Conservation (phyloP, 805 yeast species). For the Candida orba region DNA sequence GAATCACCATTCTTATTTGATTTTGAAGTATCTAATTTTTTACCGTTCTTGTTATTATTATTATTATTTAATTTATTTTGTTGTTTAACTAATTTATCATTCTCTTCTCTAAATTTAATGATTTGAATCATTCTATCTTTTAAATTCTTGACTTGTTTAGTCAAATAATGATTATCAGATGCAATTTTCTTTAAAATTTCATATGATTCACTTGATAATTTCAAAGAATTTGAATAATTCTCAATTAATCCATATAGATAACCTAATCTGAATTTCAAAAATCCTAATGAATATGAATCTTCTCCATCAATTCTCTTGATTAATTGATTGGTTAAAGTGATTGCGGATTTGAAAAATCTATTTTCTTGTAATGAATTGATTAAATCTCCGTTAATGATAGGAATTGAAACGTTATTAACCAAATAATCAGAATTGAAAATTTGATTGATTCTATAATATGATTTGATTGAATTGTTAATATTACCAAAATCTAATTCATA, state of each 20-base stretch:
- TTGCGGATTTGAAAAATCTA: constrained; percentile 41
- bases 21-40: no score
- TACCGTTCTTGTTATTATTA: constrained; percentile 14
- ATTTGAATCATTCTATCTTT: constrained; percentile 46
- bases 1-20: constrained; percentile 11
- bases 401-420: constrained; percentile 56
- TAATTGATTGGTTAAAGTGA: constrained; percentile 44
- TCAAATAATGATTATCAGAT: constrained; percentile 61
- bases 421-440: constrained; percentile 51
- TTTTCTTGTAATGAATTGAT: constrained; percentile 51
- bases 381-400: constrained; percentile 55
- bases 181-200: constrained; percentile 46
- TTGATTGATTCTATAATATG: constrained; percentile 52
- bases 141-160: constrained; percentile 65
- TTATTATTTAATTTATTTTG: constrained; percentile 20
- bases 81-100: constrained; percentile 34
- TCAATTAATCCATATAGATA: constrained; percentile 47
- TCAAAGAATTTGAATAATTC: constrained; percentile 50
- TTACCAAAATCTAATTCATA: constrained; percentile 58
- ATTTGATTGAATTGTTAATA: constrained; percentile 51
- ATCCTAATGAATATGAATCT: constrained; percentile 53
- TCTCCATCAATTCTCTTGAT: constrained; percentile 48
- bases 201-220: constrained; percentile 48
- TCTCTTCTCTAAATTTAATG: constrained; percentile 38
- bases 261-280: constrained; percentile 61